phyloP scores from a whole-genome alignment of 345 rosid genomes.

The Populus davidiana region DNA sequence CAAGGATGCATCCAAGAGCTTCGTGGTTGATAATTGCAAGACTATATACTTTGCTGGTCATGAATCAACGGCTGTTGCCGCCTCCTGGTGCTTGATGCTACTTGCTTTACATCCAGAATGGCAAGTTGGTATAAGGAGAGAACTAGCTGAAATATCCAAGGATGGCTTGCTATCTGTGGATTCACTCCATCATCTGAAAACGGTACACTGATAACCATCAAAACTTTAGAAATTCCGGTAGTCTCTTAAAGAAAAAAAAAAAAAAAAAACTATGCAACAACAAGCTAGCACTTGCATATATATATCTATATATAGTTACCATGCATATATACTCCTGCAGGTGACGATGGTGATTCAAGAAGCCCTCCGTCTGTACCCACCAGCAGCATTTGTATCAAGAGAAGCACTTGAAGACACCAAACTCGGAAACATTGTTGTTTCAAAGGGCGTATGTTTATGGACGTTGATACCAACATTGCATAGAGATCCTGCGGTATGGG shows the following conservation, averaged over 20 bases:
- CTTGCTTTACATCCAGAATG: constrained; percentile 72
- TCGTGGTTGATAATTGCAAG: constrained; percentile 82
- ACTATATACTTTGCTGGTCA: constrained; percentile 82
- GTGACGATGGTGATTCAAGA: constrained; percentile 24
- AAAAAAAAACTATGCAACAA: no score
- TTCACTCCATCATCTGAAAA: constrained; percentile 40
- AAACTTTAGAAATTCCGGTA: no score
- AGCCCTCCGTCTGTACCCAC: constrained; percentile 17
- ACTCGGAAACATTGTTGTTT: constrained; percentile 9
- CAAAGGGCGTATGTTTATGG: constrained; percentile 25
- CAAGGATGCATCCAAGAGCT: constrained; percentile 44
- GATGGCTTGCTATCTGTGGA: constrained; percentile 41
- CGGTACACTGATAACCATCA: constrained; percentile 29
- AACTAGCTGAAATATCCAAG: constrained; percentile 44
- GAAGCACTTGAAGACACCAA: constrained; percentile 18
- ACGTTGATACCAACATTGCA: constrained; percentile 19
- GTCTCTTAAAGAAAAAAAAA: no score
- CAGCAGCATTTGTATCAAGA: constrained; percentile 21
- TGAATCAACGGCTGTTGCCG: constrained; percentile 68
- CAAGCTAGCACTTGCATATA: no score
- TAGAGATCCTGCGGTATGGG: constrained; percentile 28
- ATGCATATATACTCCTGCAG: neutral
- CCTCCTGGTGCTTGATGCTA: constrained; percentile 84
- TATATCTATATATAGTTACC: no score
- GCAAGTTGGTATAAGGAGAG: constrained; percentile 59